phyloP scores from a whole-genome alignment of 2,329 filamentous ascomycete genomes.

The Chrysoporthe cubensis region DNA sequence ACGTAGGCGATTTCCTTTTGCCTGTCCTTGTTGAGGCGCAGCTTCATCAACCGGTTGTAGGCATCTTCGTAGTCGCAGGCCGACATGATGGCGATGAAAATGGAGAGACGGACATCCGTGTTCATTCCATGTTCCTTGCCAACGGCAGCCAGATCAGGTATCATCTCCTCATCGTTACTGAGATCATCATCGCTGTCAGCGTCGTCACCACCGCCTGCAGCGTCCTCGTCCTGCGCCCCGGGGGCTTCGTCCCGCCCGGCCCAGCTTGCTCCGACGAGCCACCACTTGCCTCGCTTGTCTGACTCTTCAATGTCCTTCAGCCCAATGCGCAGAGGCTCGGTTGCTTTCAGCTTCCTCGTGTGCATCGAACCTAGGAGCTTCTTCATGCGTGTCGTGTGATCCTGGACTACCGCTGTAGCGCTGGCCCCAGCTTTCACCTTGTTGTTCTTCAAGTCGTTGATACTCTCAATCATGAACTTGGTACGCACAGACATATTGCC shows the following conservation, averaged over 20 bases:
- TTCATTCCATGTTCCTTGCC: constrained; percentile 84
- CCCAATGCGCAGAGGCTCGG: constrained; percentile 80
- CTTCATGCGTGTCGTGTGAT: constrained; percentile 87
- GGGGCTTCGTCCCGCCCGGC: constrained; percentile 44
- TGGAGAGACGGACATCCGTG: constrained; percentile 83
- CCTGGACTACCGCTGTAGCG: constrained; percentile 73
- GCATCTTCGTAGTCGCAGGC: constrained; percentile 85
- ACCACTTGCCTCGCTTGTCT: constrained; percentile 94
- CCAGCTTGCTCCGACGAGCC: constrained; percentile 97
- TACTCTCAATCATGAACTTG: constrained; percentile 96
- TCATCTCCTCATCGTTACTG: constrained; percentile 50
- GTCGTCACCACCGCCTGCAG: constrained; percentile 41
- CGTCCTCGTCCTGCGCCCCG: constrained; percentile 30
- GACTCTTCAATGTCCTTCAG: constrained; percentile 81
- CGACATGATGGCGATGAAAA: constrained; percentile 90
- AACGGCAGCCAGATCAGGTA: constrained; percentile 73
- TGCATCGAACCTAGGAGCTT: constrained; percentile 84
- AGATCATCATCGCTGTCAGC: constrained; percentile 35
- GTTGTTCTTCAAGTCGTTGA: constrained; percentile 93
- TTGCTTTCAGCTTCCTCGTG: constrained; percentile 66
- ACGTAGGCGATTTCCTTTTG: constrained; percentile 87
- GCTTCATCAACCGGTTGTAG: constrained; percentile 75
- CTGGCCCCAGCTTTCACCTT: constrained; percentile 76
- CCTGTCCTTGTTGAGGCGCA: constrained; percentile 84
- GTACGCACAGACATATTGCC: constrained; percentile 80